Evolutionary conservation across 2,329 filamentous ascomycete species (phyloP).

Genomic region (Aspergillus costaricaensis): DNA sequence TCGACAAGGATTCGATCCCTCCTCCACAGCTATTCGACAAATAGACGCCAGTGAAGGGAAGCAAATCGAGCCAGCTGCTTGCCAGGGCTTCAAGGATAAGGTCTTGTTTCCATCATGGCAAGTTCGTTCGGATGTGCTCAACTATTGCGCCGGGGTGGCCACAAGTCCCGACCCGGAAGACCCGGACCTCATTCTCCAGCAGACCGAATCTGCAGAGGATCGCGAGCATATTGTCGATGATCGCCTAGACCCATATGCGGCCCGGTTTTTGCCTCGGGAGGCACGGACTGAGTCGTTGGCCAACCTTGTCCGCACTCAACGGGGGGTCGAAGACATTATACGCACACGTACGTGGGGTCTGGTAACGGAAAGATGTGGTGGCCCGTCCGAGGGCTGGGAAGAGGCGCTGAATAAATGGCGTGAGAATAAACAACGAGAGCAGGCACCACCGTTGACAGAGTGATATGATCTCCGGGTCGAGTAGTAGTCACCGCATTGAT

Average conservation of each 20-base stretch:
- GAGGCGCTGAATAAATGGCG: conserved; percentile 66
- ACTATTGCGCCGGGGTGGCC: conserved; percentile 86
- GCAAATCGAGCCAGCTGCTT: conserved; percentile 64
- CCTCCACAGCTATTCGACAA: conserved; percentile 68
- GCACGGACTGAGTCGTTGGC: conserved; percentile 79
- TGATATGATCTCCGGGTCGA: background rate
- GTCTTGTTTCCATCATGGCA: conserved; percentile 91
- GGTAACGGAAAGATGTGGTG: conserved; percentile 72
- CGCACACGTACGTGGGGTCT: conserved; percentile 79
- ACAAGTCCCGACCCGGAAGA: conserved; percentile 85
- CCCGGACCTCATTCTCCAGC: conserved; percentile 69
- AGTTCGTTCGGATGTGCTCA: conserved; percentile 75
- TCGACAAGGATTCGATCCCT: conserved; percentile 71
- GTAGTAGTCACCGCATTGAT: background rate
- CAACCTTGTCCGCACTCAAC: conserved; percentile 67
- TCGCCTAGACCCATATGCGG: conserved; percentile 82
- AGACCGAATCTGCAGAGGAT: conserved; percentile 69
- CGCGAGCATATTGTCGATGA: conserved; percentile 79
- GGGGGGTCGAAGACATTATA: conserved; percentile 74
- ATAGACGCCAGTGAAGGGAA: conserved; percentile 52
- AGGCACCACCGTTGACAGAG: background rate
- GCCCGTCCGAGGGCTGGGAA: conserved; percentile 62
- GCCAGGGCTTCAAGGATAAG: conserved; percentile 70
- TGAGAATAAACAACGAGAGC: conserved; percentile 34
- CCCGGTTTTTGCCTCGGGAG: conserved; percentile 73